Evolutionary conservation across 1,139 yeast species (phyloP).

Genomic region (Sugiyamaella novakii): DNA sequence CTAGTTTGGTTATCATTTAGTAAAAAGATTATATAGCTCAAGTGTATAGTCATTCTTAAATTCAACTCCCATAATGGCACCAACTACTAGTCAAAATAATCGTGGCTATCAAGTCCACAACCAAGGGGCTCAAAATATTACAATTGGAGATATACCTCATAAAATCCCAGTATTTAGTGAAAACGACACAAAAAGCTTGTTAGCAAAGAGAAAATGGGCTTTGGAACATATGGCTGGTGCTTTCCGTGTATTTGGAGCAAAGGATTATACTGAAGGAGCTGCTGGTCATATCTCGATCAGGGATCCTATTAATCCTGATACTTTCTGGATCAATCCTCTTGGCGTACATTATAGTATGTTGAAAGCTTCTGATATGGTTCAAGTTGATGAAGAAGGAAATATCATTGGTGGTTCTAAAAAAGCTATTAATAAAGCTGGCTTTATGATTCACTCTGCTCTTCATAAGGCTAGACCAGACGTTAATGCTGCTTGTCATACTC

Average conservation of each 20-base stretch:
- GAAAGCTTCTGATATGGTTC: slow-evolving; percentile 73
- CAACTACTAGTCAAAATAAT: slow-evolving; percentile 10
- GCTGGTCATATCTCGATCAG: slow-evolving; percentile 83
- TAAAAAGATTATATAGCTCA: no score
- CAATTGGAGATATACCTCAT: slow-evolving; percentile 35
- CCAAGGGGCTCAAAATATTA: slow-evolving; percentile 29
- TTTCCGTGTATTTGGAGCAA: slow-evolving; percentile 73
- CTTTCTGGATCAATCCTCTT: slow-evolving; percentile 81
- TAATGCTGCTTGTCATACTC: slow-evolving; percentile 81
- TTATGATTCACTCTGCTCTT: slow-evolving; percentile 74
- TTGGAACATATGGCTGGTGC: slow-evolving; percentile 82
- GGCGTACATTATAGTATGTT: slow-evolving; percentile 71
- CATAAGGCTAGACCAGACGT: slow-evolving; percentile 80
- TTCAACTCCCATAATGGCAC: slow-evolving; percentile 18
- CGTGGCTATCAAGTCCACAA: slow-evolving; percentile 18
- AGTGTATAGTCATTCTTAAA: no score
- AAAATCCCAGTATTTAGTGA: slow-evolving; percentile 51
- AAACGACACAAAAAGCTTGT: slow-evolving; percentile 43
- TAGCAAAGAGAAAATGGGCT: slow-evolving; percentile 61
- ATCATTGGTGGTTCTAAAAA: slow-evolving; percentile 66
- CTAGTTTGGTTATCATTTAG: no score
- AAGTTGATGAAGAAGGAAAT: slow-evolving; percentile 71
- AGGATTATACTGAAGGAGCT: slow-evolving; percentile 72
- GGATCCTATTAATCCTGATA: slow-evolving; percentile 69
- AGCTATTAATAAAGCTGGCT: slow-evolving; percentile 79